phyloP scores from a whole-genome alignment of 2,329 filamentous ascomycete genomes.

The Geoglossum cookeanum region DNA sequence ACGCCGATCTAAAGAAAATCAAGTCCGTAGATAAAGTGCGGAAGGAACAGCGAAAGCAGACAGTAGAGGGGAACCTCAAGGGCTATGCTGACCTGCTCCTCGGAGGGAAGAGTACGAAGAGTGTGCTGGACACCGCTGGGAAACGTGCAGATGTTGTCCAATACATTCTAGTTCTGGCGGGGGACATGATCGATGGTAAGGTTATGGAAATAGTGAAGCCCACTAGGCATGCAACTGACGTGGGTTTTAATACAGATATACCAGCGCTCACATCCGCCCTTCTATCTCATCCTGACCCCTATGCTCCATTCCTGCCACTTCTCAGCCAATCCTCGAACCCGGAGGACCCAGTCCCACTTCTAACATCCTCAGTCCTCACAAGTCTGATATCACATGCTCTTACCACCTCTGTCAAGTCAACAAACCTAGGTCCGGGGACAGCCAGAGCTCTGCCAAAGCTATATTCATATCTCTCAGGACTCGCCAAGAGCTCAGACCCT shows the following conservation, averaged over 20 bases:
- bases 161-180: conserved; percentile 79
- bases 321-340: conserved; percentile 67
- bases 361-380: conserved; percentile 74
- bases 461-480: conserved; percentile 66
- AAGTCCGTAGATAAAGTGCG: conserved; percentile 91
- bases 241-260: conserved; percentile 38
- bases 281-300: conserved; percentile 47
- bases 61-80: conserved; percentile 59
- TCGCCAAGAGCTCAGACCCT: conserved; percentile 71
- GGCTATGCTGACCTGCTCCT: conserved; percentile 68
- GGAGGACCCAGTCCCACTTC: conserved; percentile 72
- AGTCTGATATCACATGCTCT: conserved; percentile 51
- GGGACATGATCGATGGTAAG: conserved; percentile 69
- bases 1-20: conserved; percentile 87
- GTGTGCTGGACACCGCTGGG: conserved; percentile 67
- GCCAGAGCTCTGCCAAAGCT: conserved; percentile 62
- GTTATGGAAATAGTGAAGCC: background rate
- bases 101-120: conserved; percentile 43
- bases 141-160: conserved; percentile 83
- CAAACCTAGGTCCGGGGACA: conserved; percentile 40
- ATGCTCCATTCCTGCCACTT: conserved; percentile 66
- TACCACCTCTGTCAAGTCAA: conserved; percentile 41
- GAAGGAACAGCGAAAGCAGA: conserved; percentile 72
- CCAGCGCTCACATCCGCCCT: conserved; percentile 61
- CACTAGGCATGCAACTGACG: background rate